phyloP scores from a whole-genome alignment of 805 yeast genomes.

The Candida ponderosae region DNA sequence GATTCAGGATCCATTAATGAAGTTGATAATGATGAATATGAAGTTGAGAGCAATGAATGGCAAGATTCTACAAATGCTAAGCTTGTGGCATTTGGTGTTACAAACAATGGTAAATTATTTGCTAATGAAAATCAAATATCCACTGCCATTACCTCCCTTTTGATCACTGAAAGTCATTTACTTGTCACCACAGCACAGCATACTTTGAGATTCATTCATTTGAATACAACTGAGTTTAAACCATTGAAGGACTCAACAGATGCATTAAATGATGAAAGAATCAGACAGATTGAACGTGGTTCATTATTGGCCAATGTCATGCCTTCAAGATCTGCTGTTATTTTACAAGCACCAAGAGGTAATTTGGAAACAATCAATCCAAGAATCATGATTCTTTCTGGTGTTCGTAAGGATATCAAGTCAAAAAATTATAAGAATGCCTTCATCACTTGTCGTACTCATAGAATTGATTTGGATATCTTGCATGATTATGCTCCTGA shows the following conservation, averaged over 20 bases:
- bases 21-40: constrained; percentile 11
- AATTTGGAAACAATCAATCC: constrained; percentile 92
- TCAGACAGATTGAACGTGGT: constrained; percentile 86
- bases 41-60: constrained; percentile 19
- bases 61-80: constrained; percentile 17
- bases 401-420: constrained; percentile 65
- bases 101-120: constrained; percentile 67
- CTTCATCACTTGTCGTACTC: constrained; percentile 76
- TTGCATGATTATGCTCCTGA: constrained; percentile 81
- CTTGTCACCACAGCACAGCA: constrained; percentile 86
- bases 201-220: constrained; percentile 72
- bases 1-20: constrained; percentile 4
- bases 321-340: constrained; percentile 76
- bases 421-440: constrained; percentile 59
- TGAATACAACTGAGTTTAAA: constrained; percentile 34
- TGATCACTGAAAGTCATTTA: constrained; percentile 62
- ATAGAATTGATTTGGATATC: constrained; percentile 85
- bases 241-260: constrained; percentile 31
- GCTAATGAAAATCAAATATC: constrained; percentile 53
- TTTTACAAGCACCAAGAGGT: constrained; percentile 93
- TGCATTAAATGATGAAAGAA: constrained; percentile 61
- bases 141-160: constrained; percentile 75
- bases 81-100: constrained; percentile 58
- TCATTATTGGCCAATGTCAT: constrained; percentile 74
- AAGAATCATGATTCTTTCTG: constrained; percentile 81